Base-by-base conservation (phyloP, 371 early-diverging fungal species). In the Saksenaea vasiformis region DNA sequence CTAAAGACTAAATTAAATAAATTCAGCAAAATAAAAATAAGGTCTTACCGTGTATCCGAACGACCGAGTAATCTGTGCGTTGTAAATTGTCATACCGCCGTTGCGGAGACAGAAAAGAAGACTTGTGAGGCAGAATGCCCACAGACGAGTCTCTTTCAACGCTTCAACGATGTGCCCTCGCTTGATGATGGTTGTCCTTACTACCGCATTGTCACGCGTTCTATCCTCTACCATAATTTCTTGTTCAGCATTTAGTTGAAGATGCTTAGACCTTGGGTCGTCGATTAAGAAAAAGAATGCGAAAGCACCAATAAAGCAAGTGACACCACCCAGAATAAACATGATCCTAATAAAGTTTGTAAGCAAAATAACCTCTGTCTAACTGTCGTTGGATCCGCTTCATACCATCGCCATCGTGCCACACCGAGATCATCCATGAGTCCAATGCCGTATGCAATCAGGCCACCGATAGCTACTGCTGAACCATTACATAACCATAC, bases 401-500 rank as follows among this genome's bases (percentile, higher is more conserved):
- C 56, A 56, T 68, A 64, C 80, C 86, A 86, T 67, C 76, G 77
- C 87, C 88, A 87, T 31, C 68, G 57, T 13, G 43, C 37, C 26
- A 84, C 70, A 28, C 72, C 71, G 8, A 61, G 64, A 31, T 67
- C 69, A 34, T 83, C 63, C 58, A 88, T 81, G 44, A 79, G 69
- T 15, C 58, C 68, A 56, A 88, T 75, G 7, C 79, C 86, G 27
- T 84, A 79, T 24, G 87, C 87, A 22, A 85, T 74, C 14, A 85
- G 80, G 0, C 85, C 88, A 64, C 84, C 87, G 19, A 87, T 76
- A 15, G 81, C 74, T 28, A 81, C 75, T 28, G 87, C 78, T 15
- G 77, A 38, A 37, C 72, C 68, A 27, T 72, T 72, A 15, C 65
- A 72, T 22, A 72, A 54, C 35, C 66, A 72, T 11, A 67, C 43